Conservation (phyloP, 306 rosid genomes). For the Aeschynomene evenia region DNA sequence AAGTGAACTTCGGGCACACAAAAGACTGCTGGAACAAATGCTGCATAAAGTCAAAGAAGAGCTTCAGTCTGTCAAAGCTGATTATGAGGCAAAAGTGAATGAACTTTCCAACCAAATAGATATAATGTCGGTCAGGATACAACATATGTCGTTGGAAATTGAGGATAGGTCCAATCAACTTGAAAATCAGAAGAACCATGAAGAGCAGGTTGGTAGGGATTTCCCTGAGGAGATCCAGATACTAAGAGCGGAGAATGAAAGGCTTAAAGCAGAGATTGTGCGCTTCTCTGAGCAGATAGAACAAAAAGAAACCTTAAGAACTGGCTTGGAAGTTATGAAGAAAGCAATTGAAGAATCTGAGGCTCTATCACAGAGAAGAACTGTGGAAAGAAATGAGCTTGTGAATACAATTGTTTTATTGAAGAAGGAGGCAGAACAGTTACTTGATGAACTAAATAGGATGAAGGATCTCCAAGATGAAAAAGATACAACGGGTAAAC, state of each 20-base stretch:
- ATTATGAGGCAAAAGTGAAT: conserved; percentile 47
- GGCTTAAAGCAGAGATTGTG: conserved; percentile 54
- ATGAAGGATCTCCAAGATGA: conserved; percentile 54
- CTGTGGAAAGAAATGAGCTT: conserved; percentile 58
- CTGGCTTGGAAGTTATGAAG: conserved; percentile 58
- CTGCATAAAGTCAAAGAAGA: conserved; percentile 57
- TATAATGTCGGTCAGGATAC: conserved; percentile 47
- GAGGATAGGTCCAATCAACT: conserved; percentile 60
- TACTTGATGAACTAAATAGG: conserved; percentile 51
- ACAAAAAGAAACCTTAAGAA: conserved; percentile 43
- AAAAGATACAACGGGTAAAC: conserved; percentile 43
- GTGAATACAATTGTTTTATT: conserved; percentile 50
- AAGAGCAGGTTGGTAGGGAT: conserved; percentile 43
- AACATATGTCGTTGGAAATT: conserved; percentile 56
- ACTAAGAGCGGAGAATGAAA: conserved; percentile 58
- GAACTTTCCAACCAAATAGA: conserved; percentile 55
- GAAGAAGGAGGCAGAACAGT: conserved; percentile 66
- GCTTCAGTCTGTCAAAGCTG: conserved; percentile 53
- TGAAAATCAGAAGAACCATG: conserved; percentile 47
- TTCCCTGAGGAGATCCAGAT: conserved; percentile 49
- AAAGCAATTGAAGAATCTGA: conserved; percentile 55
- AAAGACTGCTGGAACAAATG: conserved; percentile 60
- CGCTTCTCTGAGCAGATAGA: conserved; percentile 46
- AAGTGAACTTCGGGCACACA: conserved; percentile 62
- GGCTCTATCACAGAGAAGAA: conserved; percentile 39